phyloP scores from a whole-genome alignment of 2,329 filamentous ascomycete genomes.

The Zelopaecilomyces penicillatus region DNA sequence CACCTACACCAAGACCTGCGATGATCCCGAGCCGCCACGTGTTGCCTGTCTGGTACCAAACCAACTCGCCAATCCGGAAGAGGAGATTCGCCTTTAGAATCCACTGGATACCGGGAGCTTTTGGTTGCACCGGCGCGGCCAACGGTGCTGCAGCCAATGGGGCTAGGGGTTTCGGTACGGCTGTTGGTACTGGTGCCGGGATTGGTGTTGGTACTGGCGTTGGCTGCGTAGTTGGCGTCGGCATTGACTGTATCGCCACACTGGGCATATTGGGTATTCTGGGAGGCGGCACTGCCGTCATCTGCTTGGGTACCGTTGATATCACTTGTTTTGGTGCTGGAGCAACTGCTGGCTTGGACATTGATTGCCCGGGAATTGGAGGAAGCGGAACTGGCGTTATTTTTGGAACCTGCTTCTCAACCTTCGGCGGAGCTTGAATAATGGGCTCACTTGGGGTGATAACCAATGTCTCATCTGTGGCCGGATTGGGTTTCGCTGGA shows the following conservation, averaged over 20 bases:
- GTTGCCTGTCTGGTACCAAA: constrained; percentile 40
- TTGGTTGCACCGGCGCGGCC: constrained; percentile 1
- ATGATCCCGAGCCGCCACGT: constrained; percentile 43
- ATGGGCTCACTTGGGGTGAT: constrained; percentile 10
- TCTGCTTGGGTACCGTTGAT: constrained; percentile 8
- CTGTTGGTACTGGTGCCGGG: constrained; percentile 8
- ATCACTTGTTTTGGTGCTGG: constrained; percentile 8
- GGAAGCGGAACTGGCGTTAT: constrained; percentile 31
- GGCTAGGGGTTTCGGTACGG: constrained; percentile 6
- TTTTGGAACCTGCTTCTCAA: constrained; percentile 20
- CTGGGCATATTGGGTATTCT: too few relatives aligned
- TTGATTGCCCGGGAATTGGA: constrained; percentile 23
- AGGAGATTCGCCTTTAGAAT: constrained; percentile 26
- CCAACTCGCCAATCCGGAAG: constrained; percentile 41
- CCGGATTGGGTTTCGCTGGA: constrained; percentile 14
- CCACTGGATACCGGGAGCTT: constrained; percentile 18
- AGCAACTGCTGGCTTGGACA: constrained; percentile 8
- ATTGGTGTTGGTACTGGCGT: constrained; percentile 6
- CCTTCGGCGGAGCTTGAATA: constrained; percentile 12
- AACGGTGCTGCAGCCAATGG: not conserved
- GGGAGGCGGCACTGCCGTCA: not conserved
- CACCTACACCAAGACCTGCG: constrained; percentile 19
- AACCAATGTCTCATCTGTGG: constrained; percentile 17
- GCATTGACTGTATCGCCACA: not conserved
- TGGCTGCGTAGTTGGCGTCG: not conserved